Evolutionary conservation across 345 rosid species (phyloP).

Genomic region (Bretschneidera sinensis): DNA sequence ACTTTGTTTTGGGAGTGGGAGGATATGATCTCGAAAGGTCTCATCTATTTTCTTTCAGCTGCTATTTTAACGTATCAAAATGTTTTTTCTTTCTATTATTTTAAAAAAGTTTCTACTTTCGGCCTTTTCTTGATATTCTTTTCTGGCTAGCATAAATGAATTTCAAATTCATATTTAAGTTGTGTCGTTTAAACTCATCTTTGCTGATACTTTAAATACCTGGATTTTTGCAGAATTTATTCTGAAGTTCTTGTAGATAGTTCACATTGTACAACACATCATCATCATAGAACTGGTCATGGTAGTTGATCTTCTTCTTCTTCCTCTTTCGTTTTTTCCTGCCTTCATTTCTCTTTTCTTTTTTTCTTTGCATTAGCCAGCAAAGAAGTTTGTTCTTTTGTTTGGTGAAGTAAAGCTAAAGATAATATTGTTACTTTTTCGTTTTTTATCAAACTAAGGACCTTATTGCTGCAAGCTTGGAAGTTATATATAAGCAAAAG

Average conservation of each 20-base stretch:
- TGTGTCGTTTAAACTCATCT: constrained; percentile 3
- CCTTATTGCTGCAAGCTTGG: too few relatives aligned
- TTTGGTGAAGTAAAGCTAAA: too few relatives aligned
- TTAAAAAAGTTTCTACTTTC: not conserved
- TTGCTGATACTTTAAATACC: not conserved
- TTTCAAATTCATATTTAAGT: not conserved
- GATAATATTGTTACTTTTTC: too few relatives aligned
- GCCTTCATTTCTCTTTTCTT: not conserved
- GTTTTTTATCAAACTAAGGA: too few relatives aligned
- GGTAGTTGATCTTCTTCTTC: constrained; percentile 27
- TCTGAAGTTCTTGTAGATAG: constrained; percentile 41
- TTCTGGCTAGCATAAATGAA: not conserved
- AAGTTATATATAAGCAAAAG: too few relatives aligned
- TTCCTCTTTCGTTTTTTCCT: not conserved
- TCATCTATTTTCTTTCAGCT: constrained; percentile 2
- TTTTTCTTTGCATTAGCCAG: too few relatives aligned
- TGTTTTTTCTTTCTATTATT: not conserved
- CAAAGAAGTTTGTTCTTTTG: too few relatives aligned
- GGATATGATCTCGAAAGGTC: constrained; percentile 81
- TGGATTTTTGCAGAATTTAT: constrained; percentile 49
- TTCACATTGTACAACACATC: constrained; percentile 30
- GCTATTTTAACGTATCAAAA: not conserved
- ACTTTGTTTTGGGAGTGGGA: constrained; percentile 72
- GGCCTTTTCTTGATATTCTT: not conserved
- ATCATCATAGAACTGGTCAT: constrained; percentile 27